These are phyloP conservation scores for Penicillium sclerotiorum DNA, from an alignment of 2,329 filamentous ascomycete genomes.

Conservation along the genomic window DNA sequence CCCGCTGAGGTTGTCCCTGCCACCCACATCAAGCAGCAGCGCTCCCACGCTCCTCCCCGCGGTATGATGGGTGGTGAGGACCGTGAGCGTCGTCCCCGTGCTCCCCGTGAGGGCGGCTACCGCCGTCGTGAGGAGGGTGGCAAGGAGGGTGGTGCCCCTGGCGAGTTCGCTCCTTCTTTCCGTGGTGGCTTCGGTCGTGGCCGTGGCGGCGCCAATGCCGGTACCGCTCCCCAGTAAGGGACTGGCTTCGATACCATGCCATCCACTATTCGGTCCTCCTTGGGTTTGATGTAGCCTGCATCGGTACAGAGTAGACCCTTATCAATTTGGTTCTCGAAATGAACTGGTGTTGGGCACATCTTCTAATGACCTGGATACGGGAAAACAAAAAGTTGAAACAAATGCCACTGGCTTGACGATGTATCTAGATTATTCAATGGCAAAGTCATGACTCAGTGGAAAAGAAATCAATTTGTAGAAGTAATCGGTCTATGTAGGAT, in stretches of 20 bases:
- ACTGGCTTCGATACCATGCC: slow-evolving; percentile 34
- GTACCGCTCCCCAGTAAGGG: slow-evolving; percentile 60
- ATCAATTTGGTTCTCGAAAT: slow-evolving; percentile 26
- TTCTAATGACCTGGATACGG: slow-evolving; percentile 22
- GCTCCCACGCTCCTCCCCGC: slow-evolving; percentile 95
- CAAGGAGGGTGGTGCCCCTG: slow-evolving; percentile 90
- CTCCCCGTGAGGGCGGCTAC: slow-evolving; percentile 83
- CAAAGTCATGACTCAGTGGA: slow-evolving; percentile 33
- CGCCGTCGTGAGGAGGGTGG: slow-evolving; percentile 78
- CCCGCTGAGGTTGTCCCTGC: slow-evolving; percentile 99
- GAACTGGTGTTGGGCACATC: slow-evolving; percentile 27
- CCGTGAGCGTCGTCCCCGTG: slow-evolving; percentile 79
- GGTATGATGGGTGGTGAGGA: slow-evolving; percentile 94
- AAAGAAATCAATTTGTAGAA: not conserved
- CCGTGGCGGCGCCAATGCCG: slow-evolving; percentile 76
- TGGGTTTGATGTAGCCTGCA: slow-evolving; percentile 31
- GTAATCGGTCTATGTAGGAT: too few species aligned
- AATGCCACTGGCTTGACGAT: slow-evolving; percentile 29
- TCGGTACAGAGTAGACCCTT: slow-evolving; percentile 33
- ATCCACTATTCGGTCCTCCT: slow-evolving; percentile 35
- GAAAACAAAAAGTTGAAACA: slow-evolving; percentile 31
- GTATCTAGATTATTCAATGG: slow-evolving; percentile 35
- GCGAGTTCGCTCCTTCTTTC: slow-evolving; percentile 91
- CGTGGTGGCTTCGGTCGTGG: slow-evolving; percentile 89
- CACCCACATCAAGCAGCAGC: slow-evolving; percentile 99